A percentile compares a stretch with the other conserved stretches of the same genome.
These are phyloP conservation scores for Triticum timopheevii DNA, from an alignment of 176 grass and related monocot species.

Conservation along the genomic window DNA sequence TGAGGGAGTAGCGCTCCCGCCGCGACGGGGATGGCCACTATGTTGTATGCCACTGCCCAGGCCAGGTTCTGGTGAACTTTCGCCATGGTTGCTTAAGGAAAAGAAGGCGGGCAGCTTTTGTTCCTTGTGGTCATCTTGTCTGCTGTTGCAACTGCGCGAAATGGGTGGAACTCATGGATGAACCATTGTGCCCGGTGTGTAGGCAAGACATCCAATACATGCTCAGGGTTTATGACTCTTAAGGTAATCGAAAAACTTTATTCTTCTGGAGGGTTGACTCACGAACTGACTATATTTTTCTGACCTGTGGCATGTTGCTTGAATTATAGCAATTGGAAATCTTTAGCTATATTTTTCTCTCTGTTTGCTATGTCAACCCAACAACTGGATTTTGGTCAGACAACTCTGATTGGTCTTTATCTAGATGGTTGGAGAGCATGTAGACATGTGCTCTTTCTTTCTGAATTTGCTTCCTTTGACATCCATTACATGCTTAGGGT, in stretches of 20 bases:
- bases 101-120: slow-evolving; percentile 75
- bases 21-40: slow-evolving; percentile 68
- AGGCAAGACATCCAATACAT: slow-evolving; percentile 64
- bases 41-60: slow-evolving; percentile 93
- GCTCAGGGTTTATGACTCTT: slow-evolving; percentile 83
- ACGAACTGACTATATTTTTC: neutral
- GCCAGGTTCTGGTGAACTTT: slow-evolving; percentile 94
- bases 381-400: neutral
- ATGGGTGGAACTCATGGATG: slow-evolving; percentile 41
- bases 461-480: neutral
- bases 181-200: slow-evolving; percentile 77
- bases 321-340: neutral
- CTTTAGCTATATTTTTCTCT: neutral
- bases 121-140: slow-evolving; percentile 94
- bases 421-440: neutral
- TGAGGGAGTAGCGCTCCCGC: slow-evolving; percentile 74
- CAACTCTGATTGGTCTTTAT: neutral
- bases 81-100: slow-evolving; percentile 77
- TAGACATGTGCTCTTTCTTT: neutral
- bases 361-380: neutral
- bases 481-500: slow-evolving; percentile 70
- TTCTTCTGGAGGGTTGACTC: neutral
- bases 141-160: slow-evolving; percentile 74
- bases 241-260: slow-evolving; percentile 39
- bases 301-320: neutral